These are phyloP conservation scores for Colletotrichum shisoi DNA, from an alignment of 2,329 filamentous ascomycete species.

Conservation along the genomic window DNA sequence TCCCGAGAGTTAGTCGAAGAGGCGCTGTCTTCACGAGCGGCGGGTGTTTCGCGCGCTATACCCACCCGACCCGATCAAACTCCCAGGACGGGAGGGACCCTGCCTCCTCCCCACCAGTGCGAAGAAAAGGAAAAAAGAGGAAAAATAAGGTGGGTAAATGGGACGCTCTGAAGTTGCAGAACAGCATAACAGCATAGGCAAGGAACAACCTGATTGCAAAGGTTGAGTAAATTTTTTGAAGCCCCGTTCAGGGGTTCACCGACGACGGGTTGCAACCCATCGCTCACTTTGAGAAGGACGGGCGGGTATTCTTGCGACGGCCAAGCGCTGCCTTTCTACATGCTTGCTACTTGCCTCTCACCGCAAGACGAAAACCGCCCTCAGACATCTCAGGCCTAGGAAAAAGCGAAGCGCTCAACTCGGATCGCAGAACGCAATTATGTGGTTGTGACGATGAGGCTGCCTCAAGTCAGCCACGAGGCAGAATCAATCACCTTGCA, in stretches of 20 bases:
- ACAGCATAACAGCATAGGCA: background rate
- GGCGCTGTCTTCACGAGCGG: slow-evolving; percentile 6
- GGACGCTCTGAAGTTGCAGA: slow-evolving; percentile 4
- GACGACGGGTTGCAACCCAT: slow-evolving; percentile 21
- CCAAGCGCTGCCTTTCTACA: background rate
- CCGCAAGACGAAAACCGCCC: background rate
- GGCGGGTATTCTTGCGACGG: background rate
- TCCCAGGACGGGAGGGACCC: slow-evolving; percentile 14
- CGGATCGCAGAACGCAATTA: background rate
- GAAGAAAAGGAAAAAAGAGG: slow-evolving; percentile 4
- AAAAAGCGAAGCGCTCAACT: background rate
- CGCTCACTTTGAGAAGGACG: background rate
- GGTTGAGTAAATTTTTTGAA: slow-evolving; percentile 20
- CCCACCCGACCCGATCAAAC: background rate
- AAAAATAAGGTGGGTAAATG: background rate
- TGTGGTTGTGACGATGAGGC: background rate
- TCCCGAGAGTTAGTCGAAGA: background rate
- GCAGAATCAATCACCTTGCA: background rate
- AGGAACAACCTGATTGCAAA: slow-evolving; percentile 21
- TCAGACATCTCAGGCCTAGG: background rate
- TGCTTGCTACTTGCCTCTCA: slow-evolving; percentile 1
- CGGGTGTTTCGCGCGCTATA: slow-evolving; percentile 1
- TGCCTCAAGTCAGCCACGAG: background rate
- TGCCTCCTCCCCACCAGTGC: slow-evolving; percentile 17
- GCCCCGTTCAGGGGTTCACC: slow-evolving; percentile 15